Conservation (phyloP, 192 early-diverging fungal species). For the Glomus cerebriforme region DNA sequence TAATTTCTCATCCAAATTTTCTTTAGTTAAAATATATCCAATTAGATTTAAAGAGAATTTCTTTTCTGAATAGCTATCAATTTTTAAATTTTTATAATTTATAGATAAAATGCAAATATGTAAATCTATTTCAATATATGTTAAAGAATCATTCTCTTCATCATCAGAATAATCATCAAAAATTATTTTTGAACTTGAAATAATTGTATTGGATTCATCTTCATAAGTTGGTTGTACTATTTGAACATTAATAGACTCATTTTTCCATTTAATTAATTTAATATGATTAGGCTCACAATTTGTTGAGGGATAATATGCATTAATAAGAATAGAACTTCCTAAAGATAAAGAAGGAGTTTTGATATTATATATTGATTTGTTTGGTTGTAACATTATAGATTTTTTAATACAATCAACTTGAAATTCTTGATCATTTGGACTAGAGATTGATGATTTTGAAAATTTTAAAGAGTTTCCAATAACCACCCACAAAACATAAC, state of each 20-base stretch:
- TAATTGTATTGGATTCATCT: not conserved
- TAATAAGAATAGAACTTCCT: not conserved
- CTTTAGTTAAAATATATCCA: not conserved
- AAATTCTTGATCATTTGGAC: not conserved
- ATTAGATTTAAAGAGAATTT: not conserved
- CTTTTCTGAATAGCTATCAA: not conserved
- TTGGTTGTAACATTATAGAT: not conserved
- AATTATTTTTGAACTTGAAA: too few relatives aligned
- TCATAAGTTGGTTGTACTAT: not conserved
- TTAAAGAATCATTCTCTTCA: not conserved
- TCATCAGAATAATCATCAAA: too few relatives aligned
- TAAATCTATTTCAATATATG: not conserved
- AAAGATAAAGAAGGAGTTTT: not conserved
- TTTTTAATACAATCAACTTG: not conserved
- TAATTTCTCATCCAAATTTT: not conserved
- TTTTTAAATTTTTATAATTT: not conserved
- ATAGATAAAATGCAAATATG: not conserved
- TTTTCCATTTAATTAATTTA: not conserved
- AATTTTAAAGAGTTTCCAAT: not conserved
- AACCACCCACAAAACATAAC: not conserved
- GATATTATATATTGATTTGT: not conserved
- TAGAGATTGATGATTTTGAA: not conserved
- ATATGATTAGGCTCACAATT: not conserved
- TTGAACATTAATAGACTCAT: not conserved
- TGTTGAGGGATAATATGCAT: not conserved